Evolutionary conservation across 495 filamentous ascomycete species (phyloP), one percentile per base, ranked within the genome.

Genomic region (Penicillium soppii): DNA sequence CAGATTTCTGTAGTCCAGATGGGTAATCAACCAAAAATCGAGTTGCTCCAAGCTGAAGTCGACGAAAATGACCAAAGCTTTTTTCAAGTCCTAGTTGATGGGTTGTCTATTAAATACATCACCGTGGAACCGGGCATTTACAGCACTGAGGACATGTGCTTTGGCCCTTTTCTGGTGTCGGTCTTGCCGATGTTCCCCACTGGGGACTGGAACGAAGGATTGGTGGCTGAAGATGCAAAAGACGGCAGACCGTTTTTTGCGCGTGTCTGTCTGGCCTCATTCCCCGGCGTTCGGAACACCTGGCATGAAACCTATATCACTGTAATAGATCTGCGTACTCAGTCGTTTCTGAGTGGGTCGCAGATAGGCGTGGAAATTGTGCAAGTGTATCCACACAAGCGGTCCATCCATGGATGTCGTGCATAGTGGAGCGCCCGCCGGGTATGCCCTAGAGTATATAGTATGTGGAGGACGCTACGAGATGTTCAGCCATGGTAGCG

Each of bases 91-190:
- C 52, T 66, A 12, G 60, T 69, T 33, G 56, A 69, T 43, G 56
- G 43, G 3, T 15, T 12, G 29, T 37, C 47, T 29, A 58, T 72
- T 35, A 70, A 71, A 62, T 73, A 71, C 42, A 51, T 73, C 53
- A 68, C 64, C 41, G 51, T 70, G 13, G 57, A 71, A 20, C 60
- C 63, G 8, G 64, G 58, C 47, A 56, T 65, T 25, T 71, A 65
- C 46, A 59, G 43, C 29, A 19, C 49, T 8, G 66, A 71, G 27
- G 59, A 68, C 43, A 61, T 73, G 53, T 71, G 61, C 42, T 73
- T 71, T 50, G 61, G 52, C 19, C 64, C 64, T 21, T 57, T 56
- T 13, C 54, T 64, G 15, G 32, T 51, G 1, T 52, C 53, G 2
- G 8, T 64, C 22, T 46, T 66, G 10, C 60, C 64, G 5, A 29